phyloP scores from a whole-genome alignment of 2,329 filamentous ascomycete genomes.

The Colletotrichum cereale region DNA sequence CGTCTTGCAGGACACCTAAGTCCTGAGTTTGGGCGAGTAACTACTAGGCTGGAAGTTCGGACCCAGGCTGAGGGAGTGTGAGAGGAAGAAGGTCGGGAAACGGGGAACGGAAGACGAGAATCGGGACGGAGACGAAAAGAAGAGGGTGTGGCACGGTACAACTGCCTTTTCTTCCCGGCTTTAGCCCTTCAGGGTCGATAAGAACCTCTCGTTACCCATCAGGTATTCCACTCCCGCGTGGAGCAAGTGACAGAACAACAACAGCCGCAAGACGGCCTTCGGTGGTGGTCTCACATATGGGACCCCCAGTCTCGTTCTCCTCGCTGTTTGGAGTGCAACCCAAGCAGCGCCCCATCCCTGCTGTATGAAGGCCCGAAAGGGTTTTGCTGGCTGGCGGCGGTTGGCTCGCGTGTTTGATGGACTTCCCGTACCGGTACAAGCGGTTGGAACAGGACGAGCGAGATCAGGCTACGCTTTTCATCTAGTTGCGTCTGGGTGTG shows the following conservation, averaged over 20 bases:
- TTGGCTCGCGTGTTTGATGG: conserved; percentile 26
- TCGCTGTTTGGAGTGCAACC: conserved; percentile 15
- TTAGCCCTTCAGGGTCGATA: conserved; percentile 28
- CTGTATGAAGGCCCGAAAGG: conserved; percentile 35
- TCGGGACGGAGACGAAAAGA: conserved; percentile 22
- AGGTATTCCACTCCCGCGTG: conserved; percentile 28
- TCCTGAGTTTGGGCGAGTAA: neutral
- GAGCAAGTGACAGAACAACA: conserved; percentile 23
- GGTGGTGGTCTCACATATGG: conserved; percentile 16
- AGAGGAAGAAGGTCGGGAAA: conserved; percentile 19
- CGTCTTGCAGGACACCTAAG: conserved; percentile 25
- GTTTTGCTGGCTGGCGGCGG: conserved; percentile 16
- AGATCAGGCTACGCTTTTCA: conserved; percentile 28
- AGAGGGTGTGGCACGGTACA: conserved; percentile 34
- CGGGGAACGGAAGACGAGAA: conserved; percentile 13
- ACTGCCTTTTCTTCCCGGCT: conserved; percentile 30
- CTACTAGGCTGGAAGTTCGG: conserved; percentile 8
- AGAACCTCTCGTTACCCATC: conserved; percentile 23
- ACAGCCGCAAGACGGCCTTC: conserved; percentile 1
- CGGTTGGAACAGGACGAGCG: conserved; percentile 1
- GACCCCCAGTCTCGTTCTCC: neutral
- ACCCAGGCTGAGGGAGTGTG: conserved; percentile 19
- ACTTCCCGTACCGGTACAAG: conserved; percentile 32
- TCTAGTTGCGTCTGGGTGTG: conserved; percentile 20
- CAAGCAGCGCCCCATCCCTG: conserved; percentile 20